These are phyloP conservation scores for Scutellaria minor DNA, from an alignment of 257 asterid species.

Conservation along the genomic window DNA sequence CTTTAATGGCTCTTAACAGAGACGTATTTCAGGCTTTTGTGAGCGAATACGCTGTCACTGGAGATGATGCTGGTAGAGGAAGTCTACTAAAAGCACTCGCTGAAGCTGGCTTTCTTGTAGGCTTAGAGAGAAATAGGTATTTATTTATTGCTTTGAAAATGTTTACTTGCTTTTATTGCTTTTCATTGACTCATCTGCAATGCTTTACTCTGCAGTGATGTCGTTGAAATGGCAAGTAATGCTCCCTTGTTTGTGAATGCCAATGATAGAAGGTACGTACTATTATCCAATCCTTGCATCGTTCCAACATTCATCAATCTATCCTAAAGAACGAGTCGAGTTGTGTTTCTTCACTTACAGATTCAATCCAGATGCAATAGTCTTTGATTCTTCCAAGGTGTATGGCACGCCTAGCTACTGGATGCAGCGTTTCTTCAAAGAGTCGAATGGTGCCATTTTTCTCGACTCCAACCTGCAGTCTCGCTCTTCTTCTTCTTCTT, in stretches of 20 bases:
- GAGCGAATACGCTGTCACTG: conserved; percentile 91
- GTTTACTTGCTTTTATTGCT: no score
- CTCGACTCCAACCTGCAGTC: conserved; percentile 63
- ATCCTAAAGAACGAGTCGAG: conserved; percentile 2
- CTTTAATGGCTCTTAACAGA: conserved; percentile 26
- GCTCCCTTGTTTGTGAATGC: conserved; percentile 88
- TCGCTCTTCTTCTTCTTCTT: conserved; percentile 46
- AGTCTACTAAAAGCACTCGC: conserved; percentile 81
- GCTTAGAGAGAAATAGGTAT: conserved; percentile 87
- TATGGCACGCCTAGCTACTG: conserved; percentile 95
- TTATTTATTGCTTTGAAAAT: neutral
- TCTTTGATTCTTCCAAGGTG: conserved; percentile 67
- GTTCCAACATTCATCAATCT: neutral
- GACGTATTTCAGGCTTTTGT: conserved; percentile 71
- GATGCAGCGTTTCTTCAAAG: conserved; percentile 88
- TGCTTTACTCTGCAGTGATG: conserved; percentile 61
- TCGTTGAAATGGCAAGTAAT: conserved; percentile 86
- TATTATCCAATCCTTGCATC: conserved; percentile 6
- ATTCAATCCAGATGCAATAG: conserved; percentile 91
- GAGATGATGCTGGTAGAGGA: conserved; percentile 79
- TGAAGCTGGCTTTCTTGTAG: conserved; percentile 87
- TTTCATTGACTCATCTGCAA: neutral
- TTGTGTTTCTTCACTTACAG: conserved; percentile 37
- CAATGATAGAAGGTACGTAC: conserved; percentile 73
- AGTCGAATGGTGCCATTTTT: conserved; percentile 82